These are phyloP conservation scores for Sphagnum contortum DNA, from an alignment of 225 moss, liverwort and hornwort species.

Conservation along the genomic window DNA sequence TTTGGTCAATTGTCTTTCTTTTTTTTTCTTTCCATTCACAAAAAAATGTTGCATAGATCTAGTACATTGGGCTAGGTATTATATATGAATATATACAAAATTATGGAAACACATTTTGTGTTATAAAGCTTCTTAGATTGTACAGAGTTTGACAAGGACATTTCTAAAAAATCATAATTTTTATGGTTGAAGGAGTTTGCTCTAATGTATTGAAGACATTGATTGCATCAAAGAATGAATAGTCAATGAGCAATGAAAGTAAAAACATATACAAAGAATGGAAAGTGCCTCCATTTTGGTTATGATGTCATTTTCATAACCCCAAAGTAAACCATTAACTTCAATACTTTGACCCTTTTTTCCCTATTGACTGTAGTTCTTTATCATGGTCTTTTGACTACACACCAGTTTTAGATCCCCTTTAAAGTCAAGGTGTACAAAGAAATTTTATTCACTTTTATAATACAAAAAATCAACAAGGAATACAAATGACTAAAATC, in stretches of 20 bases:
- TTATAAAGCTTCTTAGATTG: background rate
- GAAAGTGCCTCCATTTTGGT: conserved; percentile 24
- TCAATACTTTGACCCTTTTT: conserved; percentile 71
- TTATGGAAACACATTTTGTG: background rate
- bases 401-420: background rate
- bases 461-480: background rate
- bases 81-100: background rate
- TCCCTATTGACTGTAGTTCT: conserved; percentile 57
- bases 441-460: background rate
- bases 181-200: no score
- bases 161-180: no score
- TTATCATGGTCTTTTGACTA: conserved; percentile 44
- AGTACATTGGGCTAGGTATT: no score
- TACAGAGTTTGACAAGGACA: background rate
- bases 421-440: background rate
- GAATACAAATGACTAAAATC: background rate
- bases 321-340: conserved; percentile 49
- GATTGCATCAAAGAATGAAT: background rate
- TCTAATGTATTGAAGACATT: background rate
- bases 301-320: conserved; percentile 47
- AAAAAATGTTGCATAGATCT: no score
- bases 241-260: background rate
- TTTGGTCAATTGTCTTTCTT: no score
- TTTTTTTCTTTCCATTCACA: no score
- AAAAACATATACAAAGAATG: conserved; percentile 13